A percentile compares a stretch with the other conserved stretches of the same genome.
Evolutionary conservation across 2,329 filamentous ascomycete species (phyloP).

Genomic region (Xylariaceae sp.): DNA sequence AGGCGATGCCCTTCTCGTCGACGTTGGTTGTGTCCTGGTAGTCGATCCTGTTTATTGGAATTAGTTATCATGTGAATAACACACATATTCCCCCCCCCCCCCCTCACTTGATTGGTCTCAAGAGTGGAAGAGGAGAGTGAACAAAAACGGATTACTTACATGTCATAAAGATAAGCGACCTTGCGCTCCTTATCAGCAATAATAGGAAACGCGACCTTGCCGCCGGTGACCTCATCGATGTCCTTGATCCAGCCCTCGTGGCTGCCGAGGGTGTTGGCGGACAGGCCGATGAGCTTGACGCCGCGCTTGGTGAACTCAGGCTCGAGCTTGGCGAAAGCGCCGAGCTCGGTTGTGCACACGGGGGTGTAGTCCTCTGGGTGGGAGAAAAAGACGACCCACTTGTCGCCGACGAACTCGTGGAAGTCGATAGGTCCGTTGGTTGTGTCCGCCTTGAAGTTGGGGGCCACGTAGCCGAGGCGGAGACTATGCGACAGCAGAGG

Average conservation of each 20-base stretch:
- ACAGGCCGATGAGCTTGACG: slow-evolving; percentile 88
- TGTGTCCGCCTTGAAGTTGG: slow-evolving; percentile 81
- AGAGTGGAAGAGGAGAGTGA: neutral
- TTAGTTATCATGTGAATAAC: slow-evolving; percentile 8
- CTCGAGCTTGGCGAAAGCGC: slow-evolving; percentile 85
- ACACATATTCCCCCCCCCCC: neutral
- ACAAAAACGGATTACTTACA: slow-evolving; percentile 55
- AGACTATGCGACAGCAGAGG: slow-evolving; percentile 41
- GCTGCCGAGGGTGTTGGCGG: slow-evolving; percentile 78
- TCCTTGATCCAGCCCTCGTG: slow-evolving; percentile 91
- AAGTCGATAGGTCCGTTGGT: slow-evolving; percentile 76
- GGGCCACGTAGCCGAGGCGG: slow-evolving; percentile 63
- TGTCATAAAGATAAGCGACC: slow-evolving; percentile 73
- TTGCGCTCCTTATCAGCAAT: slow-evolving; percentile 76
- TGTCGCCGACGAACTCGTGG: slow-evolving; percentile 75
- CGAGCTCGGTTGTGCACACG: slow-evolving; percentile 93
- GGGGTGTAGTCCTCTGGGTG: slow-evolving; percentile 90
- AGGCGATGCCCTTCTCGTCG: slow-evolving; percentile 77
- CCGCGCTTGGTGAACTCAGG: slow-evolving; percentile 81
- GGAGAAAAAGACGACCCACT: slow-evolving; percentile 79
- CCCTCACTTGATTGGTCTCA: neutral
- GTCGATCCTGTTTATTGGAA: slow-evolving; percentile 56
- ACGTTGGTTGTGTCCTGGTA: slow-evolving; percentile 79
- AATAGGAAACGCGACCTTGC: slow-evolving; percentile 70
- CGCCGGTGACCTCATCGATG: slow-evolving; percentile 73